A percentile compares a stretch with the other conserved stretches of the same genome.
Conservation (phyloP, 495 filamentous ascomycete genomes). For the Cudoniella acicularis region DNA sequence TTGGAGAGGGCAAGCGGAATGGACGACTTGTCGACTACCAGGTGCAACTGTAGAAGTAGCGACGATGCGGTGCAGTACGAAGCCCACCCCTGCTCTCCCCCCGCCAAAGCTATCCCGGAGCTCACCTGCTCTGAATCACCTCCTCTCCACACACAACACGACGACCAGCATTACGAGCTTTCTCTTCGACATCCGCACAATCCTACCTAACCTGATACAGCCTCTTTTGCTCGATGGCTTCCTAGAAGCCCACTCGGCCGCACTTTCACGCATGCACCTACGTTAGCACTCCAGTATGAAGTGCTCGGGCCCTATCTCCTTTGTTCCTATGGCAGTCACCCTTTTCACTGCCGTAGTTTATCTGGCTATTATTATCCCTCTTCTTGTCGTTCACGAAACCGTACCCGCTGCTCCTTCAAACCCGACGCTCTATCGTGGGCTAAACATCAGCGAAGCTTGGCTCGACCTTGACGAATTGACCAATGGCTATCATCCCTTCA, state of each 20-base stretch:
- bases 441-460: slow-evolving; percentile 85
- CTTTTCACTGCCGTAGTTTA: slow-evolving; percentile 68
- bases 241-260: not conserved
- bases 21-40: too few species aligned
- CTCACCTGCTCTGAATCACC: not conserved
- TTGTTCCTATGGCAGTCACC: slow-evolving; percentile 63
- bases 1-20: too few species aligned
- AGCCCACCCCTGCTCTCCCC: not conserved
- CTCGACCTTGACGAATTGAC: slow-evolving; percentile 72
- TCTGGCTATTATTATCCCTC: slow-evolving; percentile 61
- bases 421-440: slow-evolving; percentile 50
- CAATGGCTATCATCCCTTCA: slow-evolving; percentile 81
- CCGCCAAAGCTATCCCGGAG: not conserved
- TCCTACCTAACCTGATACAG: not conserved
- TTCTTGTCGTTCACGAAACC: slow-evolving; percentile 70
- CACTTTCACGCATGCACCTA: not conserved
- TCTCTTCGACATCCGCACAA: not conserved
- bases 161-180: not conserved
- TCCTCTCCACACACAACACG: not conserved
- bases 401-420: slow-evolving; percentile 67
- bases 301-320: slow-evolving; percentile 44
- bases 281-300: slow-evolving; percentile 24
- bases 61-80: too few species aligned
- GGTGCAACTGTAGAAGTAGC: not conserved
- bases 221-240: not conserved